Evolutionary conservation across 1,284 basidiomycete genomes (phyloP).

Genomic region (Malassezia furfur): DNA sequence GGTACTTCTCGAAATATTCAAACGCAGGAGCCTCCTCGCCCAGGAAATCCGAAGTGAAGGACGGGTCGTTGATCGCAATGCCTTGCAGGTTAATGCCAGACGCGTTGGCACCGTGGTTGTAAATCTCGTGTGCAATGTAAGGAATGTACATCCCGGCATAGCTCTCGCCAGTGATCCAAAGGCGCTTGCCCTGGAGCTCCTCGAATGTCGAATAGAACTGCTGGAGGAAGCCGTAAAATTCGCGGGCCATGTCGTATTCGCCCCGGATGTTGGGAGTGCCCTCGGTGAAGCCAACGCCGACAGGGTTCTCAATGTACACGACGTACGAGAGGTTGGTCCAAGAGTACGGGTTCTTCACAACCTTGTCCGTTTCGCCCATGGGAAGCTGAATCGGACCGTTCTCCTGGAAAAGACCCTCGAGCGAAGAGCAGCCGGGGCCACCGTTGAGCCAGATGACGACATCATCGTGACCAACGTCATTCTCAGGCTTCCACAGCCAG

Average conservation of each 20-base stretch:
- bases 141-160: slow-evolving; percentile 99
- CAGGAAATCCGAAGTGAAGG: slow-evolving; percentile 25
- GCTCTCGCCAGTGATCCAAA: slow-evolving; percentile 51
- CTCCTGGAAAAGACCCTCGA: slow-evolving; percentile 69
- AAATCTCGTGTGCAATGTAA: slow-evolving; percentile 57
- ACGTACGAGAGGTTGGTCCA: slow-evolving; percentile 68
- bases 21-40: slow-evolving; percentile 28
- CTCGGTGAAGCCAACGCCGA: slow-evolving; percentile 69
- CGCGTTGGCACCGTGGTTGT: slow-evolving; percentile 15
- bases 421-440: slow-evolving; percentile 61
- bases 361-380: slow-evolving; percentile 53
- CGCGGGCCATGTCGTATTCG: slow-evolving; percentile 44
- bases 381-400: slow-evolving; percentile 66
- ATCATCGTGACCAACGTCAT: slow-evolving; percentile 61
- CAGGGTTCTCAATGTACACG: slow-evolving; percentile 71
- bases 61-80: slow-evolving; percentile 41
- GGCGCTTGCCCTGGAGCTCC: slow-evolving; percentile 24
- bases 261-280: slow-evolving; percentile 59
- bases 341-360: slow-evolving; percentile 60
- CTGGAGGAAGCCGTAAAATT: slow-evolving; percentile 45
- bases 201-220: slow-evolving; percentile 32
- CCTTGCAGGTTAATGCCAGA: slow-evolving; percentile 35
- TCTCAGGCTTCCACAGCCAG: slow-evolving; percentile 73
- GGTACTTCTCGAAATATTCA: slow-evolving; percentile 15
- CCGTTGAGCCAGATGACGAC: slow-evolving; percentile 59